Base-by-base conservation (phyloP, 2,329 filamentous ascomycete genomes). In the Ramularia collo-cygni region DNA sequence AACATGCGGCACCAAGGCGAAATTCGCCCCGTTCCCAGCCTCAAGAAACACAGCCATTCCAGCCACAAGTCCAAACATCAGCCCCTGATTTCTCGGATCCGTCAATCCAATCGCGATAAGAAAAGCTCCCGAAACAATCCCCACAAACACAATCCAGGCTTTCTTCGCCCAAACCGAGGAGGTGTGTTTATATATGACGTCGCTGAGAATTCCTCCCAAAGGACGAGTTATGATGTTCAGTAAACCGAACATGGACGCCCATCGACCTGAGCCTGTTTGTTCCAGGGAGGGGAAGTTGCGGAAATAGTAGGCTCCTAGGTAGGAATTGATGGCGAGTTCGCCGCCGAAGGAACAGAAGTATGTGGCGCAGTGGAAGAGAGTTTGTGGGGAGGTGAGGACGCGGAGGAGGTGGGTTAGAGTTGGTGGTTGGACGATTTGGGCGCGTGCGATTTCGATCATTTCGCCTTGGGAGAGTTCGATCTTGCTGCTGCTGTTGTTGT, bases 1-100 rank as follows among this genome's bases (percentile, higher is more conserved):
- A 2, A 94, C 81, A 58, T 95, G 88, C 3, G 87, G 87, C 14
- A 94, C 81, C 7, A 95, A 72, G 0, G 85, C 77, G 62, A 92
- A 95, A 65, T 85, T 90, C 28, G 85, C 82, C 1, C 88, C 88
- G 58, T 94, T 95, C 30, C 80, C 81, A 1, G 83, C 85, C 61
- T 93, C 86, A 29, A 88, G 65, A 66, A 93, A 94, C 57, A 94
- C 72, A 1, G 84, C 85, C 67, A 88, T 74, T 8, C 85, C 74
- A 1, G 81, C 81, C 8, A 92, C 67, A 3, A 95, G 76, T 1
- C 84, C 85, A 39, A 90, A 79, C 74, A 92, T 82, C 4, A 76
- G 78, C 5, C 72, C 63, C 36, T 80, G 61, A 16, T 72, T 57
- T 17, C 77, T 73, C 0, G 84, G 74, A 59, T 92, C 67, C 0